These are phyloP conservation scores for Termitomyces sp. DNA, from an alignment of 768 basidiomycete species.

Conservation along the genomic window DNA sequence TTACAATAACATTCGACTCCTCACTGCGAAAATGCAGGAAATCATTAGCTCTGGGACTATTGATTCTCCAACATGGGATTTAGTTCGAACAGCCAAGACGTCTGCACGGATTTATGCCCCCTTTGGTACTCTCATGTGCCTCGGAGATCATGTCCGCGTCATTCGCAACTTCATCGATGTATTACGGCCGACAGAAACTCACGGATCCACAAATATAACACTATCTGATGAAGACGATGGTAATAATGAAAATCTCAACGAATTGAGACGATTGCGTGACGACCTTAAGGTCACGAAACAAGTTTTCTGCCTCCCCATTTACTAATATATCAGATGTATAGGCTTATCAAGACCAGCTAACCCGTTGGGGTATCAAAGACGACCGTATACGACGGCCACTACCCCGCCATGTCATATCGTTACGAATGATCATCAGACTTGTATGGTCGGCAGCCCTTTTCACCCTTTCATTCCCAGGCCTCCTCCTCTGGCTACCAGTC, in stretches of 20 bases:
- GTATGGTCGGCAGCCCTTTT: constrained; percentile 59
- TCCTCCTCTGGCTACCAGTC: constrained; percentile 78
- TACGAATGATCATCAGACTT: constrained; percentile 61
- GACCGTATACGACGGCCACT: constrained; percentile 75
- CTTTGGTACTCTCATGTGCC: constrained; percentile 77
- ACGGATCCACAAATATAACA: constrained; percentile 20
- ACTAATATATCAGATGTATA: constrained; percentile 17
- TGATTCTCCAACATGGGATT: constrained; percentile 81
- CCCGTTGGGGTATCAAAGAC: constrained; percentile 70
- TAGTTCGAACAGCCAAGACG: constrained; percentile 68
- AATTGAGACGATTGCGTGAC: constrained; percentile 28
- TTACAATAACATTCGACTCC: constrained; percentile 48
- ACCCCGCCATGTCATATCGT: constrained; percentile 44
- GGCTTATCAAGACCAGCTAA: constrained; percentile 72
- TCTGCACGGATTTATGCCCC: constrained; percentile 82
- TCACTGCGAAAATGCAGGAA: constrained; percentile 59
- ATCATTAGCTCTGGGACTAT: constrained; percentile 74
- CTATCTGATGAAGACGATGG: constrained; percentile 15
- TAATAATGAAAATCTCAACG: constrained; percentile 17
- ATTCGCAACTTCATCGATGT: constrained; percentile 71
- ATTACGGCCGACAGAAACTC: constrained; percentile 42
- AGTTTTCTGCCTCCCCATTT: neutral
- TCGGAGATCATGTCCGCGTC: constrained; percentile 81
- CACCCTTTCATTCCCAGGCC: constrained; percentile 65
- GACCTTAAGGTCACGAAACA: constrained; percentile 53